These are phyloP conservation scores for Phytophthora hibernalis DNA, from an alignment of 352 stramenopile species.

Conservation along the genomic window DNA sequence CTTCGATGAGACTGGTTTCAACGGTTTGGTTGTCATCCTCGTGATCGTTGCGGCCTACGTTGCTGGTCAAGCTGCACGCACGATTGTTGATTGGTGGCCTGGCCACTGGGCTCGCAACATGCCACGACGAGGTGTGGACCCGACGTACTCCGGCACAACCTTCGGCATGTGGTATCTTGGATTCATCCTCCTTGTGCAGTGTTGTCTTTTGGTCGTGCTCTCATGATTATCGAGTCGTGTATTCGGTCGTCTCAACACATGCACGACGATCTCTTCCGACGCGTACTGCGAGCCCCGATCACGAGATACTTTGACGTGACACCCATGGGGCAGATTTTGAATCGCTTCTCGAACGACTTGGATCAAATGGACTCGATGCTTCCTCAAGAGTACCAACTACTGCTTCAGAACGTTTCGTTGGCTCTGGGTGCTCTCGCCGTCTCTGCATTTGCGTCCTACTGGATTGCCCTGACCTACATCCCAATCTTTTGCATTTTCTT, in stretches of 20 bases:
- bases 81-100: constrained; percentile 45
- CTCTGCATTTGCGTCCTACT: constrained; percentile 47
- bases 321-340: constrained; percentile 60
- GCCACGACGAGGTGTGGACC: constrained; percentile 24
- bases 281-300: constrained; percentile 50
- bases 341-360: constrained; percentile 60
- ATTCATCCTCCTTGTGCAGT: constrained; percentile 34
- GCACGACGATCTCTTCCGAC: constrained; percentile 46
- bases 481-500: constrained; percentile 67
- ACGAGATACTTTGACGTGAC: constrained; percentile 67
- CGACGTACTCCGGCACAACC: constrained; percentile 45
- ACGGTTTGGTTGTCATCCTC: constrained; percentile 24
- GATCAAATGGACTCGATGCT: constrained; percentile 54
- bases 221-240: constrained; percentile 41
- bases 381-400: constrained; percentile 46
- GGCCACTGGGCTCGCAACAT: constrained; percentile 47
- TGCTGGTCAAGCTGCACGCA: constrained; percentile 31
- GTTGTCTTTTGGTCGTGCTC: constrained; percentile 22
- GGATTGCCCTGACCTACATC: constrained; percentile 57
- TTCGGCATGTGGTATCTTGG: constrained; percentile 48
- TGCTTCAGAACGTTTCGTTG: constrained; percentile 37
- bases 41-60: constrained; percentile 18
- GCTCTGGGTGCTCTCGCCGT: constrained; percentile 45
- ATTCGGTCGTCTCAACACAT: constrained; percentile 38
- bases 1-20: constrained; percentile 38